Evolutionary conservation across 768 basidiomycete genomes (phyloP), one percentile per base, ranked within the genome.

Genomic region (Leucosporidium scottii): DNA sequence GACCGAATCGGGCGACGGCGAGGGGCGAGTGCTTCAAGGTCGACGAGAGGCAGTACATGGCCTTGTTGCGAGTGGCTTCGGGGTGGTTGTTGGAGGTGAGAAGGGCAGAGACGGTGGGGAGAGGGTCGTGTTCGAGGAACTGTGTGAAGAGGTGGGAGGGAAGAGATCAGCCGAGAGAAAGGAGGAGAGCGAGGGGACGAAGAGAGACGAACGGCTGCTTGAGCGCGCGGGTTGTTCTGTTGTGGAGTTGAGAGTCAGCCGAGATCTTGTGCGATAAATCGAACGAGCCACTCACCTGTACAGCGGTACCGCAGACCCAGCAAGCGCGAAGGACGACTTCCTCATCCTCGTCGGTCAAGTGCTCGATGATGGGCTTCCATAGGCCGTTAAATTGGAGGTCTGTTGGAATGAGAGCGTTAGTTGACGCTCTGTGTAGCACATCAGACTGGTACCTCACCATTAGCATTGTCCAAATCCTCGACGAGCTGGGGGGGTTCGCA

Each of bases 381-480:
- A 94, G 84, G 54, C 84, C 82, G 66, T 93, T 76, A 67, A 85
- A 86, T 66, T 83, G 82, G 6, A 93, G 80, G 81, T 93, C 91
- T 91, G 72, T 44, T 44, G 39, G 51, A 18, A 15, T 3, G 3
- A 13, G 7, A 44, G 7, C 39, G 13, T 44, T 44, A 44, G 39
- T 44, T 12, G 39, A 8, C 18, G 36, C 13, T 30, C 66, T 76
- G 66, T 55, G 36, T 1, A 2, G 5, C 5, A 2, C 8, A 2
- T 12, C 10, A 44, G 39, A 2, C 15, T 4, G n/a, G 15, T 21
- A 57, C 67, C 81, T 62, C 61, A 87, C 91, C 84, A 75, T 91
- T 93, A 0, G 92, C 91, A 77, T 94, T 94, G 74, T 94, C 92
- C 62, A 94, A 90, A 50, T 84, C 84, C 77, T 94, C 90, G 64